phyloP scores from a whole-genome alignment of 345 rosid species.

The Eucalyptus curtisii region DNA sequence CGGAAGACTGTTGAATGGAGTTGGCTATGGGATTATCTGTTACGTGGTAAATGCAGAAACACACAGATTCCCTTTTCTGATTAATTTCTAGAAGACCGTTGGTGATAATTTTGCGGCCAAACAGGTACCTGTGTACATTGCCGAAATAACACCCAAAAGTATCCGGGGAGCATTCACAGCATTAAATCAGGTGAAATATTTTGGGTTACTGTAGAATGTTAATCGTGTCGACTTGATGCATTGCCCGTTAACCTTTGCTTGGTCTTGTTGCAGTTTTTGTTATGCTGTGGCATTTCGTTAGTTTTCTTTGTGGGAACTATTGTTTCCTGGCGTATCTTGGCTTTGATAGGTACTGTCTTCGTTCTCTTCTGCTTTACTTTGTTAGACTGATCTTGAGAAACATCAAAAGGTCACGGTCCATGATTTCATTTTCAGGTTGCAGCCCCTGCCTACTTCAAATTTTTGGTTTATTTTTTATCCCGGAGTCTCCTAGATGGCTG shows the following conservation, averaged over 20 bases:
- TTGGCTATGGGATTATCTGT: slow-evolving; percentile 13
- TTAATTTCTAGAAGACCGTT: neutral
- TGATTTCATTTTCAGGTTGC: slow-evolving; percentile 7
- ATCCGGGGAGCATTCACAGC: slow-evolving; percentile 3
- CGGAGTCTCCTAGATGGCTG: slow-evolving; percentile 46
- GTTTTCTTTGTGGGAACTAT: slow-evolving; percentile 8
- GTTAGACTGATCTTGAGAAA: neutral
- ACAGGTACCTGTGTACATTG: slow-evolving; percentile 7
- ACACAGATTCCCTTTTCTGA: neutral
- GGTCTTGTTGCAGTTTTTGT: neutral
- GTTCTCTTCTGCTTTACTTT: neutral
- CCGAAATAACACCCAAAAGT: slow-evolving; percentile 6
- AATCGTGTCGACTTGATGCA: neutral
- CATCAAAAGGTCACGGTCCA: neutral
- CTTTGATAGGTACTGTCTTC: slow-evolving; percentile 2
- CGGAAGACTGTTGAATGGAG: slow-evolving; percentile 18
- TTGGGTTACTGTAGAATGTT: neutral
- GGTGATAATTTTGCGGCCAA: neutral
- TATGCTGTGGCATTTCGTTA: slow-evolving; percentile 7
- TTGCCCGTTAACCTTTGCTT: neutral
- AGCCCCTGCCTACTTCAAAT: slow-evolving; percentile 15
- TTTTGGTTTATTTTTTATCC: slow-evolving; percentile 21
- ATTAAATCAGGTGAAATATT: neutral
- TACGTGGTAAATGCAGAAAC: slow-evolving; percentile 15
- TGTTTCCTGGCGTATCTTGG: slow-evolving; percentile 15